A percentile compares a stretch with the other conserved stretches of the same genome.
Conservation (phyloP, 169 alveolate species). For the Plasmodium knowlesi region DNA sequence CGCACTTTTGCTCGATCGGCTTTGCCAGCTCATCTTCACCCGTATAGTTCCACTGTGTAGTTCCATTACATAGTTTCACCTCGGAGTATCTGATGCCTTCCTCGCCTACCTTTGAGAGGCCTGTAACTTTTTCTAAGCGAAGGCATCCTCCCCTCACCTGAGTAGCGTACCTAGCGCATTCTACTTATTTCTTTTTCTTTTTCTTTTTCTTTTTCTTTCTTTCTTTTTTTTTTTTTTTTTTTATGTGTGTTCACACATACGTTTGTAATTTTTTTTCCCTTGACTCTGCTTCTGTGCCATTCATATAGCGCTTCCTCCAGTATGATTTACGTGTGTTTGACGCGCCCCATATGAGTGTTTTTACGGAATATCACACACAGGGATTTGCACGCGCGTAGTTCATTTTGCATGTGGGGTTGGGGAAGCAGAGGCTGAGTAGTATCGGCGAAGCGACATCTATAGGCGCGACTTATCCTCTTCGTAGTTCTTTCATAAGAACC, state of each 20-base stretch:
- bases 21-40: neutral
- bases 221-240: neutral
- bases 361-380: neutral
- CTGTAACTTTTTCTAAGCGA: neutral
- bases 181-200: neutral
- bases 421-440: neutral
- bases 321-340: neutral
- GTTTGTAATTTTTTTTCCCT: neutral
- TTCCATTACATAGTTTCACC: too few species aligned
- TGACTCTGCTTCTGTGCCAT: too few species aligned
- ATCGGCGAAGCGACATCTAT: neutral
- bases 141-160: neutral
- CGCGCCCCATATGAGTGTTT: neutral
- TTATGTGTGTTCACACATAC: constrained; percentile 6
- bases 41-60: too few species aligned
- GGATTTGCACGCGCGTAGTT: neutral
- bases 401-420: neutral
- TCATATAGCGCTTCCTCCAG: neutral
- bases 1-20: neutral
- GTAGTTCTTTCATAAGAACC: neutral
- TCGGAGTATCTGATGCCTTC: neutral
- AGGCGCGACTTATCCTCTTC: neutral
- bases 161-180: neutral
- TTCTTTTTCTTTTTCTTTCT: too few species aligned
- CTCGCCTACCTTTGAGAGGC: neutral